Percentiles rank a stretch among this genome's conserved stretches.
Conservation (phyloP, 805 yeast species). For the Isabelozyma heimii region DNA sequence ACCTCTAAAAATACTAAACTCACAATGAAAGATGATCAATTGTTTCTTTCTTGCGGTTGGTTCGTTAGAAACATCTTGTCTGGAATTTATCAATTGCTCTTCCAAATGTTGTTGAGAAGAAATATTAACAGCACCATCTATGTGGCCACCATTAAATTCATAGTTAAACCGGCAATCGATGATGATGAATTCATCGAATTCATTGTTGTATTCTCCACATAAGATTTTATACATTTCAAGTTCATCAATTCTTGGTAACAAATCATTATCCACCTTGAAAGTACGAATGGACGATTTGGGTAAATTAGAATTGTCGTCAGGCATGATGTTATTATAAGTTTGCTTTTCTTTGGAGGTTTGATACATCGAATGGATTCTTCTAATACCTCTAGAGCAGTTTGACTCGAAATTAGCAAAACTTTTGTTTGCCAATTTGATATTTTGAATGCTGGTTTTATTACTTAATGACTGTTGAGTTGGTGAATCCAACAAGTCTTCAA, state of each 20-base stretch:
- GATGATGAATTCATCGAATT: conserved; percentile 56
- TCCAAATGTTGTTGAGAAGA: conserved; percentile 71
- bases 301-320: conserved; percentile 29
- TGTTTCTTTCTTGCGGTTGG: conserved; percentile 23
- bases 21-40: conserved; percentile 87
- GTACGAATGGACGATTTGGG: conserved; percentile 24
- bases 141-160: conserved; percentile 92
- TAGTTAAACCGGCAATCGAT: conserved; percentile 92
- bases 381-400: conserved; percentile 16
- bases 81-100: conserved; percentile 40
- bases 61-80: background rate
- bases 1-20: conserved; percentile 90
- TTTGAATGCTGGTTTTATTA: conserved; percentile 6
- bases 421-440: background rate
- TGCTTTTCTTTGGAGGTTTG: conserved; percentile 42
- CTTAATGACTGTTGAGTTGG: conserved; percentile 10
- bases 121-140: conserved; percentile 75
- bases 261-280: conserved; percentile 45
- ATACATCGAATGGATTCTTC: conserved; percentile 71
- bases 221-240: conserved; percentile 56
- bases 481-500: no score
- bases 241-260: conserved; percentile 67
- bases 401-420: background rate
- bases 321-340: conserved; percentile 3
- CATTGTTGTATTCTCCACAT: conserved; percentile 46